Conservation (phyloP, 73 alveolate genomes). For the Paraurostyla sp. region DNA sequence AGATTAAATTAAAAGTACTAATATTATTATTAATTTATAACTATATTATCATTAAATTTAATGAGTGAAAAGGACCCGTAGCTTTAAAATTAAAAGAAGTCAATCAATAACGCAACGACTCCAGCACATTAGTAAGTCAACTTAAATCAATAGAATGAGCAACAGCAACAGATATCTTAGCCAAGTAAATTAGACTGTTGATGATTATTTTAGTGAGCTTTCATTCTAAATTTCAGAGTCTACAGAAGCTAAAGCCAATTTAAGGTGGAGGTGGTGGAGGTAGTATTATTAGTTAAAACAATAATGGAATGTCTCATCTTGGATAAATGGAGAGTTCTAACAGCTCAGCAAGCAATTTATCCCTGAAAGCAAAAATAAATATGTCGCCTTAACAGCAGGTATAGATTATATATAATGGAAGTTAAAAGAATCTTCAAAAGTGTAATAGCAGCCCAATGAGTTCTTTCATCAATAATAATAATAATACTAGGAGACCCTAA, state of each 20-base stretch:
- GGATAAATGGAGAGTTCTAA: slow-evolving; percentile 43
- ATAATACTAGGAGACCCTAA: too few species aligned
- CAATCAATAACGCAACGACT: too few species aligned
- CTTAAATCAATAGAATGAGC: too few species aligned
- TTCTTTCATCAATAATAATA: slow-evolving; percentile 4
- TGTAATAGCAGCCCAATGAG: slow-evolving; percentile 44
- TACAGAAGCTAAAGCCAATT: neutral
- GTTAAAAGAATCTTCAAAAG: slow-evolving; percentile 23
- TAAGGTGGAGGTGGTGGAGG: slow-evolving; percentile 46
- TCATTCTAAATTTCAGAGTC: slow-evolving; percentile 38
- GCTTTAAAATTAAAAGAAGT: neutral
- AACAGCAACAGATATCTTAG: too few species aligned
- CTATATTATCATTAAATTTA: neutral
- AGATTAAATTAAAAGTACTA: neutral
- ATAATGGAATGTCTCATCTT: neutral
- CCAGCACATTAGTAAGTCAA: too few species aligned
- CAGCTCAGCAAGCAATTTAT: slow-evolving; percentile 31
- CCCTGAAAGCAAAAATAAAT: neutral
- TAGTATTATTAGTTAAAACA: slow-evolving; percentile 10
- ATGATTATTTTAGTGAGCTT: neutral
- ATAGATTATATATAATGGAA: slow-evolving; percentile 22
- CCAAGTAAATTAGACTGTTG: too few species aligned
- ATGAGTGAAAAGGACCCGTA: neutral
- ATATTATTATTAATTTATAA: neutral
- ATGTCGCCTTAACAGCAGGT: slow-evolving; percentile 28